Percentiles rank a stretch among this genome's conserved stretches.
Conservation (phyloP, 306 rosid species). For the Cucumis sativus region DNA sequence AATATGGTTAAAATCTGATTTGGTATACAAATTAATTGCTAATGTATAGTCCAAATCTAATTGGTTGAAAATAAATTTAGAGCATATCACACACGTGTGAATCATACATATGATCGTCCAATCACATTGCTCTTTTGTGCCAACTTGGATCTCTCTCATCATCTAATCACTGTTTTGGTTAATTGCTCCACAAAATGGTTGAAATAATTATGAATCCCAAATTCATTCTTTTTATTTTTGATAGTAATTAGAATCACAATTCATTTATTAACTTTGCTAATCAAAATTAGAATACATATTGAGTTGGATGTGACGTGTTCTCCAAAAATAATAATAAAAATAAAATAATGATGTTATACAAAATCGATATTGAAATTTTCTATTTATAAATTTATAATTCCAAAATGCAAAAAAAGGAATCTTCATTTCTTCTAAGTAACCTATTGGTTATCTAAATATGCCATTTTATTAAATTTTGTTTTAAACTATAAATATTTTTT, state of each 20-base stretch:
- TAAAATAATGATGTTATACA: too few species aligned
- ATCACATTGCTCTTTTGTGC: neutral
- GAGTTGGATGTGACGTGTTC: neutral
- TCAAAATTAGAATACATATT: neutral
- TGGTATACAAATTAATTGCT: neutral
- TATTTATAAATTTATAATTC: neutral
- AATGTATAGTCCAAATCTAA: neutral
- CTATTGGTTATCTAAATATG: neutral
- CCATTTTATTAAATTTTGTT: neutral
- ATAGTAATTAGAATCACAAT: neutral
- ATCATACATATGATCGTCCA: neutral
- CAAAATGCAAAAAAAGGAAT: neutral
- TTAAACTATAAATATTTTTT: too few species aligned
- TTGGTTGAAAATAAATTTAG: neutral
- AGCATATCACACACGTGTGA: neutral
- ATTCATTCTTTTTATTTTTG: neutral
- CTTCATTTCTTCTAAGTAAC: neutral
- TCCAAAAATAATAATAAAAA: neutral
- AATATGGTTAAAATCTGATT: neutral
- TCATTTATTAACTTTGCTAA: neutral
- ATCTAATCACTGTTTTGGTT: neutral
- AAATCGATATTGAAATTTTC: neutral
- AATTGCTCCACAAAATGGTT: neutral
- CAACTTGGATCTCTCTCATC: neutral
- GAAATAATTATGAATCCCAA: neutral